Conservation (phyloP, 768 basidiomycete genomes). For the Agaricus blazei region DNA sequence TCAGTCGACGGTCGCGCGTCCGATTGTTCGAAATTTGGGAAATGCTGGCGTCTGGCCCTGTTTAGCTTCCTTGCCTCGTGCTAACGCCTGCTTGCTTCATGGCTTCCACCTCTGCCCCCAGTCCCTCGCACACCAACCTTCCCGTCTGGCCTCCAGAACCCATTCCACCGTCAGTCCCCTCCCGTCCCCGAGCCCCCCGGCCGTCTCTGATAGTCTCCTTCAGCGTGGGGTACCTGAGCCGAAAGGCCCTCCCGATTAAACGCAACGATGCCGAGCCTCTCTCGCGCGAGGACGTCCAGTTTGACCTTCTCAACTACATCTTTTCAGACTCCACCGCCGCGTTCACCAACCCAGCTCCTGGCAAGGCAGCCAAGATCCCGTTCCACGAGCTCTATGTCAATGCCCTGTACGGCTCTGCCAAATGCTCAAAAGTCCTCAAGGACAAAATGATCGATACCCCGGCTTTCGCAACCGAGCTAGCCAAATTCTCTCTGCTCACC, state of each 20-base stretch:
- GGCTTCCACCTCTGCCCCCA: conserved; percentile 37
- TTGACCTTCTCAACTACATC: conserved; percentile 75
- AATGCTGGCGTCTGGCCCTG: conserved; percentile 21
- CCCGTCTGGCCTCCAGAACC: conserved; percentile 43
- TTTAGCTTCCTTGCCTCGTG: conserved; percentile 32
- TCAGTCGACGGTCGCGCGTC: conserved; percentile 19
- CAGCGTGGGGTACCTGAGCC: conserved; percentile 57
- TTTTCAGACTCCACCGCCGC: conserved; percentile 64
- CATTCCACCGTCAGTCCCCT: conserved; percentile 44
- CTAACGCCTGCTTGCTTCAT: conserved; percentile 34
- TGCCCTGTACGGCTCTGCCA: conserved; percentile 72
- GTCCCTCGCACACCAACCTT: conserved; percentile 22
- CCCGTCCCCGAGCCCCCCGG: conserved; percentile 2
- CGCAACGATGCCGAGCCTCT: conserved; percentile 80
- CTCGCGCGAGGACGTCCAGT: conserved; percentile 81
- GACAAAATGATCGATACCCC: conserved; percentile 84
- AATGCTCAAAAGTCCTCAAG: conserved; percentile 84
- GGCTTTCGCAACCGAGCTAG: conserved; percentile 72
- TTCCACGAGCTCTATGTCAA: conserved; percentile 84
- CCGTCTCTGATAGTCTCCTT: conserved; percentile 11
- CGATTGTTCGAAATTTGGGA: conserved; percentile 17
- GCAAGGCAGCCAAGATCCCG: conserved; percentile 49
- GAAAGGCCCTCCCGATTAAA: conserved; percentile 75
- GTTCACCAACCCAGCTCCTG: conserved; percentile 64
- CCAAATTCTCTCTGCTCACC: conserved; percentile 78